phyloP scores from a whole-genome alignment of 441 rosid genomes.

The Biscutella laevigata region DNA sequence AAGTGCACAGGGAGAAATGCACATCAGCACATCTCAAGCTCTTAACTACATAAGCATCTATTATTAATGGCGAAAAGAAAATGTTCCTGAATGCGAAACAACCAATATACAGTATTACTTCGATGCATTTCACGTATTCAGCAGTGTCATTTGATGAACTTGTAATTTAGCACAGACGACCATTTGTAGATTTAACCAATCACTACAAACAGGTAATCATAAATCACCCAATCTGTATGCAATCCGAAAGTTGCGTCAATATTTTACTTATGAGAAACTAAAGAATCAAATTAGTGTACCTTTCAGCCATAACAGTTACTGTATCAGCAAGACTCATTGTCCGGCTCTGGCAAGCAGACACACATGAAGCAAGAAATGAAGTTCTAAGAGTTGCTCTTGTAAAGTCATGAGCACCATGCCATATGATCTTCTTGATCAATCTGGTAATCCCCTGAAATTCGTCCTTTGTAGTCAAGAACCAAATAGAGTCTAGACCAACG shows the following conservation, averaged over 20 bases:
- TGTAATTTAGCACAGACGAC: neutral
- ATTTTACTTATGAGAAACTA: neutral
- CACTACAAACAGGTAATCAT: neutral
- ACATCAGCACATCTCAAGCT: too few species aligned
- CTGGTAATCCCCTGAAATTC: slow-evolving; percentile 61
- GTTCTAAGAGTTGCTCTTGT: slow-evolving; percentile 92
- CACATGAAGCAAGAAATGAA: slow-evolving; percentile 92
- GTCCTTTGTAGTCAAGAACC: slow-evolving; percentile 71
- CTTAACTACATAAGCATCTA: too few species aligned
- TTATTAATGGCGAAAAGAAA: too few species aligned
- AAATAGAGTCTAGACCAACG: slow-evolving; percentile 77
- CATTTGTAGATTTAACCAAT: neutral
- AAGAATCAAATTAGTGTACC: slow-evolving; percentile 36
- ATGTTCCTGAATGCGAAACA: too few species aligned
- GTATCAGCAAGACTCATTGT: slow-evolving; percentile 83
- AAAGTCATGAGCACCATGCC: slow-evolving; percentile 84
- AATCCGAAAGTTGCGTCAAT: neutral
- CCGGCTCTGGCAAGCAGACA: slow-evolving; percentile 87
- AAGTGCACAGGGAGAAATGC: too few species aligned
- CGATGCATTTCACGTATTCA: too few species aligned
- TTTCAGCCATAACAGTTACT: slow-evolving; percentile 82
- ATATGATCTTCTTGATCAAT: slow-evolving; percentile 61
- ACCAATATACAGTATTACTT: too few species aligned
- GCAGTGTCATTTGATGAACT: neutral
- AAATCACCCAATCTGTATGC: neutral